A percentile compares a stretch with the other conserved stretches of the same genome.
These are phyloP conservation scores for Microbotryum scabiosae DNA, from an alignment of 1,284 basidiomycete genomes.

Conservation along the genomic window DNA sequence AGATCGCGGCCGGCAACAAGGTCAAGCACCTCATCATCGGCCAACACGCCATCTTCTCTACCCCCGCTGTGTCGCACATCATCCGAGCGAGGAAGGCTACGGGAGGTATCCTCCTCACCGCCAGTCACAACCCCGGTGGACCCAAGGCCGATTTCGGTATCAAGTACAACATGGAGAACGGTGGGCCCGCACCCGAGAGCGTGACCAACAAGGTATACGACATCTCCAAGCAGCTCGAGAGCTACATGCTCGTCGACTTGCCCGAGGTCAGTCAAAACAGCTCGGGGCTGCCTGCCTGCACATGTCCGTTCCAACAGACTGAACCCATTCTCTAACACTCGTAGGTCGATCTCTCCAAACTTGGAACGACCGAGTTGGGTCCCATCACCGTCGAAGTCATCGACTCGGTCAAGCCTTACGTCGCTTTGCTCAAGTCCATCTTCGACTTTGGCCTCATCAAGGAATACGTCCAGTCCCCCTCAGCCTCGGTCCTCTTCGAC, in stretches of 20 bases:
- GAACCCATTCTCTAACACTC: slow-evolving; percentile 7
- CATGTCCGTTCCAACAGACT: not conserved
- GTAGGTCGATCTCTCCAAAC: slow-evolving; percentile 74
- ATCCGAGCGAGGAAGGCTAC: slow-evolving; percentile 94
- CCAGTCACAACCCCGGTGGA: slow-evolving; percentile 95
- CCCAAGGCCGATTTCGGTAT: slow-evolving; percentile 97
- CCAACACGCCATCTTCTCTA: slow-evolving; percentile 84
- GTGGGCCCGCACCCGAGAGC: slow-evolving; percentile 89
- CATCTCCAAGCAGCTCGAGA: slow-evolving; percentile 73
- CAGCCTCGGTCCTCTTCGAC: slow-evolving; percentile 81
- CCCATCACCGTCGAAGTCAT: slow-evolving; percentile 81
- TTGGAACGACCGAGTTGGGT: slow-evolving; percentile 71
- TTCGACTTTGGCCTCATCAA: slow-evolving; percentile 94
- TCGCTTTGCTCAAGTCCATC: slow-evolving; percentile 73
- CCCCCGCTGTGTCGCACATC: slow-evolving; percentile 90
- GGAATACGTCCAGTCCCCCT: slow-evolving; percentile 61
- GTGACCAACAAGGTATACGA: slow-evolving; percentile 92
- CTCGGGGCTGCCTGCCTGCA: too few species aligned
- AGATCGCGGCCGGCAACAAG: slow-evolving; percentile 41
- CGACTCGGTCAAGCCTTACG: slow-evolving; percentile 87
- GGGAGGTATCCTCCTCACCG: slow-evolving; percentile 95
- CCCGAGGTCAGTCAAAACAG: slow-evolving; percentile 51
- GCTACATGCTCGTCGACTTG: slow-evolving; percentile 77
- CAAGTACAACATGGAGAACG: slow-evolving; percentile 97
- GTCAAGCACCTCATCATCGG: slow-evolving; percentile 83